Base-by-base conservation (phyloP, 192 early-diverging fungal species). In the Entomortierella beljakovae region DNA sequence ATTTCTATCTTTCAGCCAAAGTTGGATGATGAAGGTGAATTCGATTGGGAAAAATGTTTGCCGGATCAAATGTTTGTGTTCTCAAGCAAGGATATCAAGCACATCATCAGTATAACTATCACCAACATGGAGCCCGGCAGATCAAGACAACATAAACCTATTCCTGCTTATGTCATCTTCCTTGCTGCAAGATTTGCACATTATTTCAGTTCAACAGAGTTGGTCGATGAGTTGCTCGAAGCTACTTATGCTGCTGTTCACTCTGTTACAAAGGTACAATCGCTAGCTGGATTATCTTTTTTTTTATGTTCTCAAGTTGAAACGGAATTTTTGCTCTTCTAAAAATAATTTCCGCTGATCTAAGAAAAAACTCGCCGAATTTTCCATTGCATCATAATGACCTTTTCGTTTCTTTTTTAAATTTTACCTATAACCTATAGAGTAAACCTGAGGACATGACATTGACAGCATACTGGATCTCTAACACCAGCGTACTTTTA, bases 61-160 rank as follows among this genome's bases (percentile, higher is more conserved):
- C 90, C 90, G 16, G 93, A 96, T 83, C 95, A 99, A 80, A 99
- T 99, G 97, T 92, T 95, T 85, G 96, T 97, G n/a, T 95, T 97
- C 80, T 90, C 91, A 56, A 86, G 85, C 59, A 85, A 89, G 32
- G 89, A 89, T 8, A 82, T 95, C 51, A 85, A 88, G 15, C 86
- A 87, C 61, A 92, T 97, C 57, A 87, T 98, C 38, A 81, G 92
- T 55, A 86, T 88, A 0, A 87, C 90, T 20, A 87, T 98, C 65
- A 86, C 82, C 20, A 83, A 88, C 32, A 87, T 95, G 43, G 84
- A 86, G 57, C 91, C 93, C 0, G 82, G 86, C 32, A 84, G 84
- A 38, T 85, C 87, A 68, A 83, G 85, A 26, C 79, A 87, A 52
- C 86, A 93, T 75, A 86, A 85, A 70, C 85, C 88, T 68, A 82